Base-by-base conservation (phyloP, 1,284 basidiomycete genomes). In the Cryptococcus amylolentus region DNA sequence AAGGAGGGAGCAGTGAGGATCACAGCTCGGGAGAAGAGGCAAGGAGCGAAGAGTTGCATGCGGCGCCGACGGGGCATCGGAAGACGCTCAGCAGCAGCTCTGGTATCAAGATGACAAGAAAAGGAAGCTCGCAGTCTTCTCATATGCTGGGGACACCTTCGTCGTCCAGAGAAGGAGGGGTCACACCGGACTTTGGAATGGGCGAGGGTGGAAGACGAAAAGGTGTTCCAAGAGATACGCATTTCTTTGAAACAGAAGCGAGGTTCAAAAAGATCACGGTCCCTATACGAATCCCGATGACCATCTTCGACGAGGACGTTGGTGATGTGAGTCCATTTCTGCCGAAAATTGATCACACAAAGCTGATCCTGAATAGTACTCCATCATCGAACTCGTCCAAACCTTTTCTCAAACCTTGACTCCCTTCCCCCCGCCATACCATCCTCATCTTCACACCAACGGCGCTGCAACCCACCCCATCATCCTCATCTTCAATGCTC, bases 401-500 rank as follows among this genome's bases (percentile, higher is more conserved):
- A 88, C 88, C 3, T 97, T 98, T 74, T 89, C 89, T 4, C 81
- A 82, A 6, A 82, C 85, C 44, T 81, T 83, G 31, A 82, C 78
- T 10, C 70, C 75, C 8, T 81, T 91, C 49, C 80, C 83, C 28
- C 87, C 89, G 7, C 92, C 92, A 0, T 80, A 86, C 45, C 92
- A 96, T 71, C 88, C 93, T 1, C 91, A 97, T 72, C 80, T 98
- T 31, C 94, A 97, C 72, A 91, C 91, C 0, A 92, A 88, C 65
- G 95, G 95, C 51, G 80, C 84, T n/a, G 80, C 84, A 56, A 98
- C 95, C 0, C 91, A 93, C 69, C 92, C 94, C 0, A 86, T 98
- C 66, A 92, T 95, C 57, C 82, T 98, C 44, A 83, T 98, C 12
- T 92, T 96, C 81, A 98, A 98, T 73, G 94, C 94, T 0, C 83